Conservation (phyloP, 768 basidiomycete genomes). For the Russula earlei region DNA sequence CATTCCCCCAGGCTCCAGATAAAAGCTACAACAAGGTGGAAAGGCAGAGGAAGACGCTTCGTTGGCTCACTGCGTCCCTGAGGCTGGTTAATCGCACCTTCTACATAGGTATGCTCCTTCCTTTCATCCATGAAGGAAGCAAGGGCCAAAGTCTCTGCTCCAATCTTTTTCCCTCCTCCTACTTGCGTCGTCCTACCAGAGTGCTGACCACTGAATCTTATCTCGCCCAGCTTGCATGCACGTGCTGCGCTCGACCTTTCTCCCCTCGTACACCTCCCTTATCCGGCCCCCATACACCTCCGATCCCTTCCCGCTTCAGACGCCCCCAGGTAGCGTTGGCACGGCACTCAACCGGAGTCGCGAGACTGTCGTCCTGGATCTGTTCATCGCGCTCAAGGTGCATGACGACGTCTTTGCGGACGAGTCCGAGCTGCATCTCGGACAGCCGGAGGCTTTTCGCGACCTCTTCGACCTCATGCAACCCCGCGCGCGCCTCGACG, state of each 20-base stretch:
- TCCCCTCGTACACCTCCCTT: slow-evolving; percentile 52
- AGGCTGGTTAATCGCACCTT: slow-evolving; percentile 56
- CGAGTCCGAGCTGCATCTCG: slow-evolving; percentile 65
- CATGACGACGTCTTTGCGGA: slow-evolving; percentile 72
- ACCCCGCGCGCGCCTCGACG: slow-evolving; percentile 67
- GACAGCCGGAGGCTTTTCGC: slow-evolving; percentile 64
- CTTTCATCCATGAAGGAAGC: not conserved
- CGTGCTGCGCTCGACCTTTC: slow-evolving; percentile 65
- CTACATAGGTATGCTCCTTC: slow-evolving; percentile 46
- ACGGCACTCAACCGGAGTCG: slow-evolving; percentile 46
- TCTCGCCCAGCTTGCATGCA: slow-evolving; percentile 61
- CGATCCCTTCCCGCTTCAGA: slow-evolving; percentile 52
- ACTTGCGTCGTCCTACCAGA: too few relatives aligned
- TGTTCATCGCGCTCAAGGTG: slow-evolving; percentile 72
- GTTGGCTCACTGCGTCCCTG: slow-evolving; percentile 58
- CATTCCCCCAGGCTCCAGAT: slow-evolving; percentile 45
- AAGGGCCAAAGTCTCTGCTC: too few relatives aligned
- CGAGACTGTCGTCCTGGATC: slow-evolving; percentile 67
- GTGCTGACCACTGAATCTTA: not conserved
- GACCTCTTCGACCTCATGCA: slow-evolving; percentile 73
- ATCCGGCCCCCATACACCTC: slow-evolving; percentile 63
- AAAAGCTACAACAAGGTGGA: slow-evolving; percentile 34
- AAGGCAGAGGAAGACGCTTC: slow-evolving; percentile 54
- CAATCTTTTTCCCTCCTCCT: too few relatives aligned
- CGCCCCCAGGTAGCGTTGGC: slow-evolving; percentile 12